A percentile compares a stretch with the other conserved stretches of the same genome.
These are phyloP conservation scores for Tetradesmus obliquus DNA, from an alignment of 139 green algal species.

Conservation along the genomic window DNA sequence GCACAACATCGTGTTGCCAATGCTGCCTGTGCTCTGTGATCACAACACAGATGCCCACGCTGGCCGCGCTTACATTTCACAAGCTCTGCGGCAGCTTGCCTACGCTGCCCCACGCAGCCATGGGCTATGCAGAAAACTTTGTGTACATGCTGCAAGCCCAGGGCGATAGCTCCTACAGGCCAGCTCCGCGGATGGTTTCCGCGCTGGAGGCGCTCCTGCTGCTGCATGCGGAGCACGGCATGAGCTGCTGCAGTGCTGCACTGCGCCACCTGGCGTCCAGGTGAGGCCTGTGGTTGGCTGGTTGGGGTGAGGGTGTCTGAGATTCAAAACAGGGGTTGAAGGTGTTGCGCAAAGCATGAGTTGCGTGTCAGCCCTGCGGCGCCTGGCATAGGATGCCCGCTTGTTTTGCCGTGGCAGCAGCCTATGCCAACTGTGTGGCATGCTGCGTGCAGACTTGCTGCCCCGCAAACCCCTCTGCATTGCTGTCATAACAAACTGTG, in stretches of 20 bases:
- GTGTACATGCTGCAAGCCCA: neutral
- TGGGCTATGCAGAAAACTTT: conserved; percentile 73
- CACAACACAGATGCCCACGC: conserved; percentile 75
- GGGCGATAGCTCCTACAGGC: neutral
- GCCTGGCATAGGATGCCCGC: neutral
- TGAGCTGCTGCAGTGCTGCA: neutral
- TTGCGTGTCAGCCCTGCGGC: neutral
- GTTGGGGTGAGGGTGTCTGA: no score
- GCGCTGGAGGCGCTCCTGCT: neutral
- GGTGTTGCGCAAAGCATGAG: neutral
- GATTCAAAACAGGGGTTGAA: neutral
- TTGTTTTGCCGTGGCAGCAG: neutral
- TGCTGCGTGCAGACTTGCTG: neutral
- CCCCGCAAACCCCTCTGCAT: neutral
- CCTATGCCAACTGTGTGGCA: neutral
- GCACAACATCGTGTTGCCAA: neutral
- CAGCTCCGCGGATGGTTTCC: neutral
- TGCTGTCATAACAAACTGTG: neutral
- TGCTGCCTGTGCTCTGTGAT: neutral
- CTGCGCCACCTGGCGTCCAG: neutral
- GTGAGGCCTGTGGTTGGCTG: no score
- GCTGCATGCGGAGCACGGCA: neutral
- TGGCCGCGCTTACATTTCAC: conserved; percentile 95
- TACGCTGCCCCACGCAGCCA: conserved; percentile 80
- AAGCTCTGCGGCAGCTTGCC: conserved; percentile 80